Evolutionary conservation across 352 stramenopile species (phyloP), one percentile per base, ranked within the genome.

Genomic region (Globisporangium spinosum): DNA sequence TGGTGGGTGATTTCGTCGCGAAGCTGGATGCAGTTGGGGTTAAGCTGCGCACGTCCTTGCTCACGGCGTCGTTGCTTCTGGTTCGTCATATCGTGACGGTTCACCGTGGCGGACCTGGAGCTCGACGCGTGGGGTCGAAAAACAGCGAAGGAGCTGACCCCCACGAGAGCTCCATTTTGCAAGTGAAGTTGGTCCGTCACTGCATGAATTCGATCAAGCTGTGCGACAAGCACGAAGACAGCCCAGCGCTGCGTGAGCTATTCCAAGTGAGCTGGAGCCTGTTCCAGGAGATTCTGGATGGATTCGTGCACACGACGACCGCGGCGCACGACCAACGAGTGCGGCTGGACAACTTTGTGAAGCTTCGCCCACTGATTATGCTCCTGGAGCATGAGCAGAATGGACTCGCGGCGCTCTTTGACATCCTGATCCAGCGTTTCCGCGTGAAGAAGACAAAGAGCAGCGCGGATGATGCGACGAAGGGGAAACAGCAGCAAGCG

Each of bases 261-360:
- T 89, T 89, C 59, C 77, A 87, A 59, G 70, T 90, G n/a, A 89
- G 82, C 62, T 90, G 80, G 80, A 80, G 78, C 54, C 58, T 92
- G 38, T 76, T 90, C 4, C 77, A 88, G 32, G 77, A 87, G 38
- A 54, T 89, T 22, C 64, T 92, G 0, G 79, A 89, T 38, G 80
- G 76, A 17, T 88, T 87, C 61, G 68, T 72, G 13, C 40, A 56
- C 22, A 35, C 49, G 13, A 61, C 74, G n/a, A 72, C 71, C 5
- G 55, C 59, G 7, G 62, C 62, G 20, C n/a, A 57, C 29, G 79
- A 75, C 25, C 66, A 75, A 17, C 79, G 78, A 60, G 58, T 83
- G 59, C 66, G 73, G n/a, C 67, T 87, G 59, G 70, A 78, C 51
- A 71, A 65, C 25, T 65, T 72, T 25, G 60, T 86, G 34, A 71